Conservation (phyloP, 805 yeast species). For the Metschnikowia cubensis region DNA sequence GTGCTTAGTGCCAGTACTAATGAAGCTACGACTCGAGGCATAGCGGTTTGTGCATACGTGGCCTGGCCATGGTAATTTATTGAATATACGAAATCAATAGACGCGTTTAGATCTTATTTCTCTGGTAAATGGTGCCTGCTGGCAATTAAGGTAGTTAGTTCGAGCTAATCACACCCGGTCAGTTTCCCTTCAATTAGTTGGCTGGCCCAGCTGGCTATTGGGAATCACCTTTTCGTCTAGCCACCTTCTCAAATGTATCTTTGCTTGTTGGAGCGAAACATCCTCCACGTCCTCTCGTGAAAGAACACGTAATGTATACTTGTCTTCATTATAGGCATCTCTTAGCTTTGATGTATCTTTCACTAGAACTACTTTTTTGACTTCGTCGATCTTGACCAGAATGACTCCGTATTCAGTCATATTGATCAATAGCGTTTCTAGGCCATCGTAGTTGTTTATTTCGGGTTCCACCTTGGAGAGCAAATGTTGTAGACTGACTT, state of each 20-base stretch:
- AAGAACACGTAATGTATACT: slow-evolving; percentile 23
- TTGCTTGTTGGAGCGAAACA: slow-evolving; percentile 19
- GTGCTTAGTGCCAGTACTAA: slow-evolving; percentile 22
- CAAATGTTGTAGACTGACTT: slow-evolving; percentile 16
- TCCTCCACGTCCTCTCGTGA: slow-evolving; percentile 22
- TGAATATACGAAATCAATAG: slow-evolving; percentile 2
- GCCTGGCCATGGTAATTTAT: slow-evolving; percentile 1
- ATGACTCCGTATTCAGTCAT: slow-evolving; percentile 25
- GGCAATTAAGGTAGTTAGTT: neutral
- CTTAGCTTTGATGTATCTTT: slow-evolving; percentile 20
- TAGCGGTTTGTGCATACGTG: slow-evolving; percentile 1
- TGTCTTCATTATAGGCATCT: slow-evolving; percentile 29
- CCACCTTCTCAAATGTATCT: slow-evolving; percentile 23
- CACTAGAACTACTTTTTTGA: slow-evolving; percentile 15
- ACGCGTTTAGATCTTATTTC: no score
- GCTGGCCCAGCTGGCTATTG: neutral
- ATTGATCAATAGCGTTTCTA: slow-evolving; percentile 23
- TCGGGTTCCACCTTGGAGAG: slow-evolving; percentile 7
- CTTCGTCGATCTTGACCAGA: slow-evolving; percentile 28
- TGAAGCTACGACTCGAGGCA: neutral
- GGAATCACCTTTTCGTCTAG: slow-evolving; percentile 7
- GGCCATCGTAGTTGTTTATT: neutral
- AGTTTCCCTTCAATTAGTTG: no score
- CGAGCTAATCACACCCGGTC: no score
- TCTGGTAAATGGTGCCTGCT: no score